phyloP scores from a whole-genome alignment of 305 asterid genomes.

The Fraxinus xanthoxyloides region DNA sequence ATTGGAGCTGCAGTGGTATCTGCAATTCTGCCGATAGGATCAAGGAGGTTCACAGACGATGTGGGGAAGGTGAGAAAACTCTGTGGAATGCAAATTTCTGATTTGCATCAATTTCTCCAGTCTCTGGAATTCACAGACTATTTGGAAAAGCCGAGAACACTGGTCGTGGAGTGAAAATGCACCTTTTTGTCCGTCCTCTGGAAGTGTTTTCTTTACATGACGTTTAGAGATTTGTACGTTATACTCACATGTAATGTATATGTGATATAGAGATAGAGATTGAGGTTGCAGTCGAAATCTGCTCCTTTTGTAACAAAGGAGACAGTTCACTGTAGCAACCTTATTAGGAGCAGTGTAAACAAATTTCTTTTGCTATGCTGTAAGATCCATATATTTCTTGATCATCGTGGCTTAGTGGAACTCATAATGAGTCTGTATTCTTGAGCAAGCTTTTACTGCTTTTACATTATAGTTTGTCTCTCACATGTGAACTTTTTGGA shows the following conservation, averaged over 20 bases:
- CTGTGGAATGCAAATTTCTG: constrained; percentile 40
- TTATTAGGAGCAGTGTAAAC: background rate
- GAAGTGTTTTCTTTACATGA: background rate
- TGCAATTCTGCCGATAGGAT: constrained; percentile 54
- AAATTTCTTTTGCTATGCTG: background rate
- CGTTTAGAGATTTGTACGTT: background rate
- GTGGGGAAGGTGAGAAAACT: constrained; percentile 51
- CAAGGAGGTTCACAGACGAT: constrained; percentile 52
- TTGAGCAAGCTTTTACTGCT: constrained; percentile 1
- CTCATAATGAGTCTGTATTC: background rate
- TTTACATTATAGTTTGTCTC: constrained; percentile 3
- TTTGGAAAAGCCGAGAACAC: background rate
- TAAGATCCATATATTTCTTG: background rate
- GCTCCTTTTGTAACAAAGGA: background rate
- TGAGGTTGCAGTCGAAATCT: background rate
- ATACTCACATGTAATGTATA: background rate
- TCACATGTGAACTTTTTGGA: background rate
- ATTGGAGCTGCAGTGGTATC: constrained; percentile 64
- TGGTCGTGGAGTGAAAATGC: background rate
- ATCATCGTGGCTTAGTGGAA: background rate
- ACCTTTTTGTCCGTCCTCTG: background rate
- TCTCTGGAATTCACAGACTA: background rate
- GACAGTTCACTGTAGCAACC: background rate
- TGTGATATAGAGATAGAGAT: background rate
- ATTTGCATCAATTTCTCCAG: background rate